A percentile compares a stretch with the other conserved stretches of the same genome.
Evolutionary conservation across 2,329 filamentous ascomycete genomes (phyloP).

Genomic region (Albophoma yamanashiensis): DNA sequence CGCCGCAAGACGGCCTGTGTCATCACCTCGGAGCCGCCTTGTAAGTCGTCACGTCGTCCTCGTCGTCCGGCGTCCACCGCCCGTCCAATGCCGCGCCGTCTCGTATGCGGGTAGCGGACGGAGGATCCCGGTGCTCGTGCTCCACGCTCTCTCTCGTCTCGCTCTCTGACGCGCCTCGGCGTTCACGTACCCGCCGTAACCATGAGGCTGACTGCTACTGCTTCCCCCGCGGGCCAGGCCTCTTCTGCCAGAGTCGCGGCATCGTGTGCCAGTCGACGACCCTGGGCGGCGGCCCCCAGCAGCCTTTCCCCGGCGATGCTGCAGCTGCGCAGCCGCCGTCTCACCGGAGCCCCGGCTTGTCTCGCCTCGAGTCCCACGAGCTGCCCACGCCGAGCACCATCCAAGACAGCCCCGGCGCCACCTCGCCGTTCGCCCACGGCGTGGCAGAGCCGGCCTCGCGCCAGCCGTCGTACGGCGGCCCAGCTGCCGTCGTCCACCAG

Average conservation of each 20-base stretch:
- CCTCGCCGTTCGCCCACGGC: not conserved
- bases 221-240: slow-evolving; percentile 11
- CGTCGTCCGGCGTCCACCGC: not conserved
- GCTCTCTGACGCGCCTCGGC: not conserved
- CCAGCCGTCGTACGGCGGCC: not conserved
- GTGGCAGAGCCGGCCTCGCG: not conserved
- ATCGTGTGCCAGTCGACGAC: slow-evolving; percentile 21
- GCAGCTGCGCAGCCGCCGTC: not conserved
- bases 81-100: not conserved
- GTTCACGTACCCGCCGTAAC: not conserved
- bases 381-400: slow-evolving; percentile 3
- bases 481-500: slow-evolving; percentile 14
- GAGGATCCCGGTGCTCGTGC: not conserved
- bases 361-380: slow-evolving; percentile 1
- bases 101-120: not conserved
- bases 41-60: slow-evolving; percentile 18
- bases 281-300: not conserved
- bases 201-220: not conserved
- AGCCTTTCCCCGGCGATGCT: not conserved
- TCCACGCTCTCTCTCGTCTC: not conserved
- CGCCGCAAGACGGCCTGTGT: slow-evolving; percentile 35
- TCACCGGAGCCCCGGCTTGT: not conserved
- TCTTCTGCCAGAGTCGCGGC: slow-evolving; percentile 22
- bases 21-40: slow-evolving; percentile 31
- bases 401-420: slow-evolving; percentile 2